Conservation (phyloP, 2,329 filamentous ascomycete genomes). For the Diaporthe ampelina region DNA sequence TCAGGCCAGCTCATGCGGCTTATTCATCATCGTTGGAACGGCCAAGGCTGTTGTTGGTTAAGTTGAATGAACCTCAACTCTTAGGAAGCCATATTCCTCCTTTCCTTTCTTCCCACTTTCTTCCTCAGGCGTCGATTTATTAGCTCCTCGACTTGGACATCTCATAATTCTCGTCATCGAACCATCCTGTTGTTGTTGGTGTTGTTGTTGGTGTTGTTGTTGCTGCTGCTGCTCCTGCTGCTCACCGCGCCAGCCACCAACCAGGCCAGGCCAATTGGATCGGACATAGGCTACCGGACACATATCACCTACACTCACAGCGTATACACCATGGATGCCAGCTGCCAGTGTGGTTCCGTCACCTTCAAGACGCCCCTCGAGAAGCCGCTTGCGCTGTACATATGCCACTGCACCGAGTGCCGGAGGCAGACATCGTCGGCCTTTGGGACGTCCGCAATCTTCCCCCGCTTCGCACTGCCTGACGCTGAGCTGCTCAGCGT, state of each 20-base stretch:
- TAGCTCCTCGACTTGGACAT: not conserved
- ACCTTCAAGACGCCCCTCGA: conserved; percentile 72
- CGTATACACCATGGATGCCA: conserved; percentile 64
- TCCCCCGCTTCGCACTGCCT: conserved; percentile 74
- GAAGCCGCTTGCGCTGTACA: conserved; percentile 74
- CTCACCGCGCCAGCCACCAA: not conserved
- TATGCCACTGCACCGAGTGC: conserved; percentile 79
- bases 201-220: no score
- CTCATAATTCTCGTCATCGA: not conserved
- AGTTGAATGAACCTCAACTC: not conserved
- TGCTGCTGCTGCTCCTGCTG: not conserved
- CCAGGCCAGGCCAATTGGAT: conserved; percentile 16
- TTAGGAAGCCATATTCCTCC: not conserved
- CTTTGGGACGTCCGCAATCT: conserved; percentile 79
- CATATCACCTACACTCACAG: not conserved
- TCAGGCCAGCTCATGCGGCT: conserved; percentile 11
- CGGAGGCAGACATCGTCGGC: conserved; percentile 75
- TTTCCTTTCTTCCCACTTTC: not conserved
- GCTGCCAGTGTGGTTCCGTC: conserved; percentile 76
- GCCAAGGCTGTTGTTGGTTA: conserved; percentile 10
- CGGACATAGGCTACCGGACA: not conserved
- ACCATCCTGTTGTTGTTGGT: not conserved
- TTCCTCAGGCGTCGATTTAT: conserved; percentile 8
- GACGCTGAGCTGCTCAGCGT: conserved; percentile 62
- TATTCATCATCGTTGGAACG: conserved; percentile 21